Base-by-base conservation (phyloP, 2,329 filamentous ascomycete genomes). In the Penicillium hesseltinei region DNA sequence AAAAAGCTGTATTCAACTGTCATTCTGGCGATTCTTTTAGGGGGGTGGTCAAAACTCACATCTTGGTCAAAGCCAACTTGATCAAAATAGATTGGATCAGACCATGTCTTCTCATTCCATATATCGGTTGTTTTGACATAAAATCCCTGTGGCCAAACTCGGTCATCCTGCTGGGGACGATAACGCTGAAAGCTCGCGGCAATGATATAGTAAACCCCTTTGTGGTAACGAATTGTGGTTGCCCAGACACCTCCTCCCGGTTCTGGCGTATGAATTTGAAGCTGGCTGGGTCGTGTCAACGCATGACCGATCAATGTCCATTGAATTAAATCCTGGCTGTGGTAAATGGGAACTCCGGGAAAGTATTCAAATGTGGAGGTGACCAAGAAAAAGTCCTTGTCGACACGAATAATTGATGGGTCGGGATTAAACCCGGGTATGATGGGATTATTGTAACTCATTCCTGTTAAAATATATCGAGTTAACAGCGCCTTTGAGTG, bases 311-410 rank as follows among this genome's bases (percentile, higher is more conserved):
- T 71, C 17, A 78, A 67, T 1, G 60, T 70, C 76, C 77, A 78
- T 19, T 70, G 67, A 31, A 75, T 69, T 36, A 80, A 64, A 60
- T 80, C 77, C 9, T 71, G 80, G 21, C 81, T 84, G 27, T 83
- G 78, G 63, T 87, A 85, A 56, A 88, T 83, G 15, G 83, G 81
- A n/a, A 81, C 80, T 4, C 83, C 83, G 0, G 84, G 84, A 58
- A 84, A 86, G 68, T 80, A 84, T 67, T 87, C 84, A 56, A 88
- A 87, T 0, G 82, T 84, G 0, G 84, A 87, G 4, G 83, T 87
- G 38, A 81, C 81, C 29, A 87, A 77, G 68, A 82, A 87, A 66
- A 81, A 87, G 63, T 82, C 79, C 42, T 75, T 62, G 8, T 73
- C 73, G 21, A 82, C 78, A 3, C 81, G 73, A 11, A 82, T 61